These are phyloP conservation scores for Candida krabiensis DNA, from an alignment of 805 yeast species.

Conservation along the genomic window DNA sequence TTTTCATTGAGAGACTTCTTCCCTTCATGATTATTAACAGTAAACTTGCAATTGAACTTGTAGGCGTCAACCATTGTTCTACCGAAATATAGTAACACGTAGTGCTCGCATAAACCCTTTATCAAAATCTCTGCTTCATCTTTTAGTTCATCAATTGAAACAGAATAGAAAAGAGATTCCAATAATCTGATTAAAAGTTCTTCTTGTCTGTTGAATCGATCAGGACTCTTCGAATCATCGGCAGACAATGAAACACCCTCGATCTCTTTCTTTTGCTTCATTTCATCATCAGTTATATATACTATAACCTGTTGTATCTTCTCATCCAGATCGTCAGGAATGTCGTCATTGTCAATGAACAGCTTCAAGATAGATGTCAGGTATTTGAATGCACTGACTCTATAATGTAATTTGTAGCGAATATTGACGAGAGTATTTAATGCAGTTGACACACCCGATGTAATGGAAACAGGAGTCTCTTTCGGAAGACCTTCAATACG, in stretches of 20 bases:
- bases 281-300: conserved; percentile 37
- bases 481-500: conserved; percentile 65
- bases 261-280: conserved; percentile 20
- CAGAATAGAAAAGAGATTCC: conserved; percentile 72
- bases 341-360: conserved; percentile 56
- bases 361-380: conserved; percentile 64
- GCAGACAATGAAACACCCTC: conserved; percentile 30
- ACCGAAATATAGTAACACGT: conserved; percentile 74
- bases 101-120: conserved; percentile 71
- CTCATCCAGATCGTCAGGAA: conserved; percentile 44
- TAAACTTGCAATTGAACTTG: conserved; percentile 67
- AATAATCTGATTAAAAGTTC: conserved; percentile 62
- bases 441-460: conserved; percentile 83
- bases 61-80: conserved; percentile 68
- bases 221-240: conserved; percentile 46
- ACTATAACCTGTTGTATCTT: conserved; percentile 52
- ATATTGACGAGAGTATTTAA: conserved; percentile 71
- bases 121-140: conserved; percentile 67
- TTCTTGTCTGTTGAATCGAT: conserved; percentile 59
- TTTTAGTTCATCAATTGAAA: conserved; percentile 68
- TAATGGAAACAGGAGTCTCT: conserved; percentile 69
- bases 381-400: conserved; percentile 76
- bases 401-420: conserved; percentile 59
- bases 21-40: conserved; percentile 80
- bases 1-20: conserved; percentile 65